These are phyloP conservation scores for Pseudoscleropodium purum DNA, from an alignment of 225 moss, liverwort and hornwort genomes.

Conservation along the genomic window DNA sequence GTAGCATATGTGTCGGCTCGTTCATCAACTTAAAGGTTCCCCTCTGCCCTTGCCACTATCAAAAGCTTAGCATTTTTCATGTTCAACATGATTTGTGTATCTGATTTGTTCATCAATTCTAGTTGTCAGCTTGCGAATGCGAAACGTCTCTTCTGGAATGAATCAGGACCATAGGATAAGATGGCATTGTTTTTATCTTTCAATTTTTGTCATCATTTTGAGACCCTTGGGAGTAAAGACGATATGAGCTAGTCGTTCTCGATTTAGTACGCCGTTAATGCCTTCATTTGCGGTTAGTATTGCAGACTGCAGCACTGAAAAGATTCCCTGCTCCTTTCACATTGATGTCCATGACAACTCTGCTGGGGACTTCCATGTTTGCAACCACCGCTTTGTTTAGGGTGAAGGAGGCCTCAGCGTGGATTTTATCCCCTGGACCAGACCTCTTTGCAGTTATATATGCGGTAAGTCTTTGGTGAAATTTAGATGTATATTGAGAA, in stretches of 20 bases:
- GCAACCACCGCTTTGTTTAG: constrained; percentile 35
- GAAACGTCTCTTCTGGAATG: neutral
- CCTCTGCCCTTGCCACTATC: neutral
- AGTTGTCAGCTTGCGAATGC: neutral
- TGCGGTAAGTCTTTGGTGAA: constrained; percentile 17
- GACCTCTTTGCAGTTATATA: constrained; percentile 57
- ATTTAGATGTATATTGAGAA: neutral
- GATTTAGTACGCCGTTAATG: neutral
- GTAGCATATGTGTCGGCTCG: constrained; percentile 15
- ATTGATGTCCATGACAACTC: constrained; percentile 28
- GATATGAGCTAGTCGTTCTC: neutral
- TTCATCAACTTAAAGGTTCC: constrained; percentile 62
- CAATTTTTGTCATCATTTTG: neutral
- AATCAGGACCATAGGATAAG: neutral
- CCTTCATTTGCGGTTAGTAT: neutral
- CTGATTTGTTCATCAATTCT: neutral
- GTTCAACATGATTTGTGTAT: neutral
- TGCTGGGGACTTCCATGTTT: constrained; percentile 45
- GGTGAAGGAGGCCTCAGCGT: constrained; percentile 32
- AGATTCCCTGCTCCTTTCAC: constrained; percentile 73
- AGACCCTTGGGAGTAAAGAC: neutral
- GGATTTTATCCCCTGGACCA: constrained; percentile 41
- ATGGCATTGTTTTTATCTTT: neutral
- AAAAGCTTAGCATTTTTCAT: neutral
- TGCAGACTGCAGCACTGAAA: constrained; percentile 36